A percentile compares a stretch with the other conserved stretches of the same genome.
These are phyloP conservation scores for Penicillium olsonii DNA, from an alignment of 2,329 filamentous ascomycete genomes.

Conservation along the genomic window DNA sequence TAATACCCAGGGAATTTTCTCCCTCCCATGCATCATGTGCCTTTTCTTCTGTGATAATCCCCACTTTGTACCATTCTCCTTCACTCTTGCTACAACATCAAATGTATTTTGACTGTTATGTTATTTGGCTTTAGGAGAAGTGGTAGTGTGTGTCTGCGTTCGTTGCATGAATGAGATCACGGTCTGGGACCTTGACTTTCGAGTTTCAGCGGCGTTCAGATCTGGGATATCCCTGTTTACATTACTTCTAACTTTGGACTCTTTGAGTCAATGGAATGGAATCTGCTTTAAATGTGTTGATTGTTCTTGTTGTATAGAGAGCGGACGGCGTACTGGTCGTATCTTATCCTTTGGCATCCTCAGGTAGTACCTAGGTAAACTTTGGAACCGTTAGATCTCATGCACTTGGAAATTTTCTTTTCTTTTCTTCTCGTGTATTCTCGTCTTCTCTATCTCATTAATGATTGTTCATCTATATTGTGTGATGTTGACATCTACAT, in stretches of 20 bases:
- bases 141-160: background rate
- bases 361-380: too few relatives aligned
- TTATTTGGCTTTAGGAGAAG: conserved; percentile 10
- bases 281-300: background rate
- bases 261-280: background rate
- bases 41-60: conserved; percentile 19
- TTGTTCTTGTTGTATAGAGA: too few relatives aligned
- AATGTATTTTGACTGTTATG: conserved; percentile 21
- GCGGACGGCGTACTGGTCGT: too few relatives aligned
- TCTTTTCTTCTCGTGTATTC: too few relatives aligned
- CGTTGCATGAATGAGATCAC: conserved; percentile 11
- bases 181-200: conserved; percentile 2
- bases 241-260: conserved; percentile 10
- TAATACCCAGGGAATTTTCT: conserved; percentile 6
- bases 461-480: too few relatives aligned
- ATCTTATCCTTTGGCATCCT: too few relatives aligned
- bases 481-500: too few relatives aligned
- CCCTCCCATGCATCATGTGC: conserved; percentile 6
- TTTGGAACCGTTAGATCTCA: too few relatives aligned
- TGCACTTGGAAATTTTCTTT: too few relatives aligned
- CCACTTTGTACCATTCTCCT: conserved; percentile 8
- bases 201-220: conserved; percentile 16
- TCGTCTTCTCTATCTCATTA: too few relatives aligned
- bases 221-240: conserved; percentile 10
- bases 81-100: conserved; percentile 12